Evolutionary conservation across 345 rosid species (phyloP), one percentile per base, ranked within the genome.

Genomic region (Atalantia buxifolia): DNA sequence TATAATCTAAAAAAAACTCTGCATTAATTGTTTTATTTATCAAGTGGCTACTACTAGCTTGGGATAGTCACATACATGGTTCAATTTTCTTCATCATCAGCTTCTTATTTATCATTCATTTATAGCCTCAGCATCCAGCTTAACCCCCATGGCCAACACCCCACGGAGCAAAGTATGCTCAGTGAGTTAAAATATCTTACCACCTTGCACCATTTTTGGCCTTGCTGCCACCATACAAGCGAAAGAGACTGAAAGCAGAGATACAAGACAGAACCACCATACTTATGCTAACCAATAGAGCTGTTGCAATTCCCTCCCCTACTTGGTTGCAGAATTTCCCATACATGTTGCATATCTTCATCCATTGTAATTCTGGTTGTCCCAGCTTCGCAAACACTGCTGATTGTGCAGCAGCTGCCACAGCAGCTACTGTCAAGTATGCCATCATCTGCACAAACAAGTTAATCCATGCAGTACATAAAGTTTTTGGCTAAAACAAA

Each of bases 171-270:
- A 67, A 14, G 66, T 5, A 16, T 30, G 40, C 27, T 35, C 22
- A 67, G 57, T 53, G 19, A 30, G 6, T 53, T 53, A 3, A 2
- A 56, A 36, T 33, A 40, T 35, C 27, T 79, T 84, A 85, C 91
- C 86, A 82, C 64, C 87, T 80, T 5, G 81, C 59, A 14, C 66
- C 53, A 61, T 70, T 79, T 77, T 79, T 81, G 36, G 38, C 65
- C 74, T 82, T 89, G 78, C 66, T 80, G 53, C 85, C 79, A 0
- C 96, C 92, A 19, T 89, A 96, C 85, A 92, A 81, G 2, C 98
- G 94, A 79, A 96, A 96, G 69, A 96, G 94, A 73, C 92, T 75
- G 82, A 92, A 96, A 5, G 97, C 92, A 1, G 99, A 96, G 8
- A 94, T 79, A 71, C 86, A 84, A 9, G 98, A 91, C 65, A 91